Conservation (phyloP, 768 basidiomycete species). For the Russula ochroleuca region DNA sequence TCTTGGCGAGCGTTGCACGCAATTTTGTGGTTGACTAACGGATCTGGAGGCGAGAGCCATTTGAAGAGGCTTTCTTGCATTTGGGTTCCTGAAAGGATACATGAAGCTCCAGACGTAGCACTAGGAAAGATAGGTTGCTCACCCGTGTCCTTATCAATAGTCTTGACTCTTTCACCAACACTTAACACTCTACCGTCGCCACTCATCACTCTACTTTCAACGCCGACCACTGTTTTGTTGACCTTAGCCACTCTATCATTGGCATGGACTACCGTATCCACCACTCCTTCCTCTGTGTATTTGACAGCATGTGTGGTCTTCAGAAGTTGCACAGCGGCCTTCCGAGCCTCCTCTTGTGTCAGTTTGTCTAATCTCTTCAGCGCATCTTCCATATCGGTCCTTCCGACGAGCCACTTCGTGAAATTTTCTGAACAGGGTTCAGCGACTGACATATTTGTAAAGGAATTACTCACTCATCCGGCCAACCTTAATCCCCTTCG, state of each 20-base stretch:
- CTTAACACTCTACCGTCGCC: too few relatives aligned
- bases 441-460: background rate
- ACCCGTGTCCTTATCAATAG: background rate
- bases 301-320: background rate
- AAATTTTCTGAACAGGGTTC: background rate
- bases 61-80: background rate
- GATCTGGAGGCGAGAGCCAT: slow-evolving; percentile 1
- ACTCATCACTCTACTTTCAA: too few relatives aligned
- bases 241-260: too few relatives aligned
- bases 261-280: background rate
- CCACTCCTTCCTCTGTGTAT: background rate
- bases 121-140: too few relatives aligned
- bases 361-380: background rate
- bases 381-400: background rate
- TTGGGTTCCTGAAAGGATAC: background rate
- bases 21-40: background rate
- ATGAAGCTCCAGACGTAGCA: too few relatives aligned
- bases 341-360: slow-evolving; percentile 1
- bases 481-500: background rate
- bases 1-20: background rate
- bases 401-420: background rate
- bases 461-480: background rate
- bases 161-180: background rate
- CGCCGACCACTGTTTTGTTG: too few relatives aligned
- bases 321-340: background rate